These are phyloP conservation scores for Termitomyces sp. DNA, from an alignment of 768 basidiomycete species.

Conservation along the genomic window DNA sequence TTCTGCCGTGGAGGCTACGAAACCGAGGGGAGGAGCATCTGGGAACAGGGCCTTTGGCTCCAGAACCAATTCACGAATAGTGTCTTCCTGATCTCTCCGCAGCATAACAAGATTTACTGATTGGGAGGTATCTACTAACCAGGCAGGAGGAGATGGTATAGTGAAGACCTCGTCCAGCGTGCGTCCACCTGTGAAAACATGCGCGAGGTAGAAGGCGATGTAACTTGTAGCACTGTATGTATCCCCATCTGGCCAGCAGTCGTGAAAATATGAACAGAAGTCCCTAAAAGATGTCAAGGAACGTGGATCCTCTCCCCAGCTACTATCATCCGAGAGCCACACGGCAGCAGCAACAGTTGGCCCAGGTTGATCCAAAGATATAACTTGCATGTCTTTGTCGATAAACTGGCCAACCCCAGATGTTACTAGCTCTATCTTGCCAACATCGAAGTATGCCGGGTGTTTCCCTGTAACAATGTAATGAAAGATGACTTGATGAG, in stretches of 20 bases:
- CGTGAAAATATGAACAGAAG: not conserved
- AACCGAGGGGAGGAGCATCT: not conserved
- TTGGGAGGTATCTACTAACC: not conserved
- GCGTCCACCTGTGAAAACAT: not conserved
- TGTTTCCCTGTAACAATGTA: not conserved
- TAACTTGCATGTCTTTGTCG: not conserved
- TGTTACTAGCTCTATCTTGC: not conserved
- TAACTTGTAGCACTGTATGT: not conserved
- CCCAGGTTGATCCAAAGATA: not conserved
- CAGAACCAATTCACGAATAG: not conserved
- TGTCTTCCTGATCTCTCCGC: not conserved
- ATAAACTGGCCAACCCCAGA: not conserved
- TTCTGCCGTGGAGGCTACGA: not conserved
- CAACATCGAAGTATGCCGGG: not conserved
- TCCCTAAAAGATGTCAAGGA: not conserved
- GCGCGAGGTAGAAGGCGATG: not conserved
- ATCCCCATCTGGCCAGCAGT: not conserved
- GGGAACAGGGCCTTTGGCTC: not conserved
- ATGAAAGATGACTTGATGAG: not conserved
- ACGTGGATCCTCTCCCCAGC: not conserved
- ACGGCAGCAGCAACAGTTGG: not conserved
- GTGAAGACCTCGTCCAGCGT: not conserved
- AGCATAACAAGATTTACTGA: not conserved
- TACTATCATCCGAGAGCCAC: not conserved
- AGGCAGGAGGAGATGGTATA: not conserved